Conservation (phyloP, 2,329 filamentous ascomycete species). For the Fusarium ramigenum region DNA sequence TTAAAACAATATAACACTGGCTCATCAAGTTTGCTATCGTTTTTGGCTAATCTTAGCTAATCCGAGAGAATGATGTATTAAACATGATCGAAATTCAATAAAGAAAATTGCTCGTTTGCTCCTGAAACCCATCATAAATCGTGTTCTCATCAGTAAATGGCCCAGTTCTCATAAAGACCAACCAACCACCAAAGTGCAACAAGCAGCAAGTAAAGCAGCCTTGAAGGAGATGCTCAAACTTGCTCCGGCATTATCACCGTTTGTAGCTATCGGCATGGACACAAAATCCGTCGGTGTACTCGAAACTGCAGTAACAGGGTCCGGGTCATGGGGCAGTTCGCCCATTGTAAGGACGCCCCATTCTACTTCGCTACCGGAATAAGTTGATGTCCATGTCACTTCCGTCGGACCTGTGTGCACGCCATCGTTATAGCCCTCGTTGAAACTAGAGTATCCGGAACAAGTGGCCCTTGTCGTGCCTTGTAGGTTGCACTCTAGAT, state of each 20-base stretch:
- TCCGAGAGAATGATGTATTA: no score
- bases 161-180: conserved; percentile 2
- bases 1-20: neutral
- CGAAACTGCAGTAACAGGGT: conserved; percentile 39
- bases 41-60: neutral
- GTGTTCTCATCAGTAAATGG: neutral
- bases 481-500: conserved; percentile 54
- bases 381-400: conserved; percentile 56
- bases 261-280: conserved; percentile 28
- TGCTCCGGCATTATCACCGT: conserved; percentile 6
- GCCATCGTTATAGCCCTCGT: conserved; percentile 51
- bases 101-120: neutral
- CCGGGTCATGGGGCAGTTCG: conserved; percentile 46
- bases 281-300: conserved; percentile 29
- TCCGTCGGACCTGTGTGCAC: conserved; percentile 54
- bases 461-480: conserved; percentile 57
- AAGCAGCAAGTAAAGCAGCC: conserved; percentile 1
- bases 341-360: conserved; percentile 58
- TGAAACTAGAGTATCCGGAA: conserved; percentile 59
- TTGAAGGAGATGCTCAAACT: neutral
- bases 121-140: neutral
- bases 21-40: neutral
- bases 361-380: conserved; percentile 52
- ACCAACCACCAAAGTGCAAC: neutral
- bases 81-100: neutral